phyloP scores from a whole-genome alignment of 208 protist genomes.

The Phytomonas sp. region DNA sequence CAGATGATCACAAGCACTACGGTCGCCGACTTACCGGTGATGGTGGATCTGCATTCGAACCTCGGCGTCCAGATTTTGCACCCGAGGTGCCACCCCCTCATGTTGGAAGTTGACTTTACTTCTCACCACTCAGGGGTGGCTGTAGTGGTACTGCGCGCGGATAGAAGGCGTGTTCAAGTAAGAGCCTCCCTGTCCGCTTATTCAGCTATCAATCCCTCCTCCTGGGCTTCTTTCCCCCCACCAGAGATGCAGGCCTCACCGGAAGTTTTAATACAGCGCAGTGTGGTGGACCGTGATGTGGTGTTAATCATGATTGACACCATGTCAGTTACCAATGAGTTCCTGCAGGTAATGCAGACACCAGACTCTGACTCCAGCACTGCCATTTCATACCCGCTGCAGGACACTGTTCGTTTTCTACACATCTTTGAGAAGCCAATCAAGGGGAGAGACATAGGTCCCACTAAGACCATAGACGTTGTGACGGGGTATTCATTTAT shows the following conservation, averaged over 20 bases:
- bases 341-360: slow-evolving; percentile 4
- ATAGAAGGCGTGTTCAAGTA: slow-evolving; percentile 18
- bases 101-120: slow-evolving; percentile 14
- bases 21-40: slow-evolving; percentile 14
- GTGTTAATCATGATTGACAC: slow-evolving; percentile 62
- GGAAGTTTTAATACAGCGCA: slow-evolving; percentile 62
- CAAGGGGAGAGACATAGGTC: not conserved
- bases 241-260: slow-evolving; percentile 6
- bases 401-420: not conserved
- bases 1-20: not conserved
- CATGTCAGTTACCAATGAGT: slow-evolving; percentile 19
- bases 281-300: slow-evolving; percentile 24
- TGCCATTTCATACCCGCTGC: not conserved
- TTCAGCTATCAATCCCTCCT: slow-evolving; percentile 2
- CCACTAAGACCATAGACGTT: not conserved
- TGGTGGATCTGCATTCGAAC: slow-evolving; percentile 57
- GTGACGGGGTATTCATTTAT: not conserved
- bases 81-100: slow-evolving; percentile 51
- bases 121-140: slow-evolving; percentile 1
- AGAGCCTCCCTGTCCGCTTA: slow-evolving; percentile 6
- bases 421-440: not conserved
- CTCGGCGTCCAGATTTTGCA: slow-evolving; percentile 47
- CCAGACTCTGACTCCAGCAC: not conserved
- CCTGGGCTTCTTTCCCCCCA: not conserved
- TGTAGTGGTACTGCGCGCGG: slow-evolving; percentile 5